phyloP scores from a whole-genome alignment of 164 flowering plant species.

The Vitis cinerea region DNA sequence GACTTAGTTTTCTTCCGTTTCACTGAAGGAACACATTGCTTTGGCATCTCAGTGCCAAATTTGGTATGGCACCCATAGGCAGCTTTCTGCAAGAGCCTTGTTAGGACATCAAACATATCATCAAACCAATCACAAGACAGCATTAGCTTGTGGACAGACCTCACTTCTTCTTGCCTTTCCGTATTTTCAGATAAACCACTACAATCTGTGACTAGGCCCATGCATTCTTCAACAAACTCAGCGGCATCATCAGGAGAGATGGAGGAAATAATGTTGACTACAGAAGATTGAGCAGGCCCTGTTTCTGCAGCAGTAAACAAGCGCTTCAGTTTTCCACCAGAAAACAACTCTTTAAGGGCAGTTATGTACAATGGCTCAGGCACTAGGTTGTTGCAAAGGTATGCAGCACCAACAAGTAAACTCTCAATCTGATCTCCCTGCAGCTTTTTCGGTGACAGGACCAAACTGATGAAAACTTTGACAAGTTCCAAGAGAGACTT shows the following conservation, averaged over 20 bases:
- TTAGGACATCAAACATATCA: slow-evolving; percentile 56
- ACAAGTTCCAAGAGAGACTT: slow-evolving; percentile 62
- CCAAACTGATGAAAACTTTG: slow-evolving; percentile 35
- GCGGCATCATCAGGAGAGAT: slow-evolving; percentile 44
- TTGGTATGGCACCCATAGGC: slow-evolving; percentile 50
- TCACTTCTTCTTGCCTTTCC: slow-evolving; percentile 74
- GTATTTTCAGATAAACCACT: slow-evolving; percentile 45
- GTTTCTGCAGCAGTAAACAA: slow-evolving; percentile 56
- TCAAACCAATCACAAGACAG: slow-evolving; percentile 57
- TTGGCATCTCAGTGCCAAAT: slow-evolving; percentile 45
- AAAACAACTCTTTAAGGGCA: slow-evolving; percentile 52
- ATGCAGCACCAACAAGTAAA: slow-evolving; percentile 49
- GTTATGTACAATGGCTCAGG: slow-evolving; percentile 37
- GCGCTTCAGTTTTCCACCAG: slow-evolving; percentile 54
- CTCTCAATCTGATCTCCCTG: slow-evolving; percentile 56
- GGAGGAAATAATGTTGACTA: slow-evolving; percentile 57
- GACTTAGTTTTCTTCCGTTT: slow-evolving; percentile 47
- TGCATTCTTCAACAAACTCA: slow-evolving; percentile 55
- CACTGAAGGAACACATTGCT: slow-evolving; percentile 21
- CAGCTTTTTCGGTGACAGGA: slow-evolving; percentile 43
- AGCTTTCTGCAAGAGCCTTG: slow-evolving; percentile 43
- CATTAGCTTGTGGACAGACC: slow-evolving; percentile 73
- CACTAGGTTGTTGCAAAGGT: slow-evolving; percentile 54
- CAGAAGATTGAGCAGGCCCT: slow-evolving; percentile 52
- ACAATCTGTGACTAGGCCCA: slow-evolving; percentile 46